Evolutionary conservation across 495 filamentous ascomycete species (phyloP).

Genomic region (Aspergillus affinis): DNA sequence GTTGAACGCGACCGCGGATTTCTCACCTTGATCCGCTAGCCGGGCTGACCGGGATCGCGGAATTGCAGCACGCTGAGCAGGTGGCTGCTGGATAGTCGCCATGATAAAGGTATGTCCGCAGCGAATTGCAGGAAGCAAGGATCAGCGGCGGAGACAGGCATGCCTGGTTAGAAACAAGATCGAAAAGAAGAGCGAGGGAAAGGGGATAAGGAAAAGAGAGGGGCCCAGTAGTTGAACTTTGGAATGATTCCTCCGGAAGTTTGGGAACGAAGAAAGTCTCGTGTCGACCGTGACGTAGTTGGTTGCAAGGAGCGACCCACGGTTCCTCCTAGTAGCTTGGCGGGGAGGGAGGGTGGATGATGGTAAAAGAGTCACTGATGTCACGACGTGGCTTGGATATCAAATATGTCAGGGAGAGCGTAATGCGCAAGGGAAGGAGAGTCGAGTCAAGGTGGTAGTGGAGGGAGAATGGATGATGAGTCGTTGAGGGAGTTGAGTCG

Average conservation of each 20-base stretch:
- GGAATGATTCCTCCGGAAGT: slow-evolving; percentile 34
- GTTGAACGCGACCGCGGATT: background rate
- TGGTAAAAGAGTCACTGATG: slow-evolving; percentile 18
- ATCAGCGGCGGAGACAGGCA: slow-evolving; percentile 15
- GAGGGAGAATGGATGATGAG: background rate
- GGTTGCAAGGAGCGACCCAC: slow-evolving; percentile 22
- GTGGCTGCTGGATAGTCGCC: slow-evolving; percentile 31
- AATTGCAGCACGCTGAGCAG: slow-evolving; percentile 13
- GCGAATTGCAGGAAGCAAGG: slow-evolving; percentile 9
- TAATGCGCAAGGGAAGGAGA: background rate
- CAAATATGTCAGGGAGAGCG: too few species aligned
- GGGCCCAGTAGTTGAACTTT: slow-evolving; percentile 4
- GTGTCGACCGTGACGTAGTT: slow-evolving; percentile 26
- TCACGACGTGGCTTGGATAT: slow-evolving; percentile 18
- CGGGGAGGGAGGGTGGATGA: background rate
- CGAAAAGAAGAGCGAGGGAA: slow-evolving; percentile 12
- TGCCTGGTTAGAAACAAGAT: slow-evolving; percentile 14
- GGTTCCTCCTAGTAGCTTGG: slow-evolving; percentile 12
- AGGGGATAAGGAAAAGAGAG: slow-evolving; percentile 5
- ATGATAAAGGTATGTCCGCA: slow-evolving; percentile 25
- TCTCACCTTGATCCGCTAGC: slow-evolving; percentile 45
- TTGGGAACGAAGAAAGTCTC: slow-evolving; percentile 17
- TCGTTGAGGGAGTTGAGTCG: background rate
- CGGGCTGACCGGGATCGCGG: slow-evolving; percentile 31
- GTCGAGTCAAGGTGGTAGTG: background rate